These are phyloP conservation scores for Tetracladium setigerum DNA, from an alignment of 495 filamentous ascomycete species.

Conservation along the genomic window DNA sequence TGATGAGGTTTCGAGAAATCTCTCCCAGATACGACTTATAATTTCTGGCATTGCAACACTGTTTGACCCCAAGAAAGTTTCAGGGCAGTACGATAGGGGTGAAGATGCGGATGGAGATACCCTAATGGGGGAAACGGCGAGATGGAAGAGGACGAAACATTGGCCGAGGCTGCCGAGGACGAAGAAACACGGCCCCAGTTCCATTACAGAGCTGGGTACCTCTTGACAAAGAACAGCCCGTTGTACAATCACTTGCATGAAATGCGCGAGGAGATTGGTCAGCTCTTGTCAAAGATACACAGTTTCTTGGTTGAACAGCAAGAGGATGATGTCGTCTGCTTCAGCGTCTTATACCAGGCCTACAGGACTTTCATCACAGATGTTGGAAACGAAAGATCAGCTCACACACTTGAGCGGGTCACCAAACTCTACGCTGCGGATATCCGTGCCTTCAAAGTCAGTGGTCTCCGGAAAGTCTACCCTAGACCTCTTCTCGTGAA, in stretches of 20 bases:
- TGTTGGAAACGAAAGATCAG: conserved; percentile 90
- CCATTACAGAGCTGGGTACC: conserved; percentile 78
- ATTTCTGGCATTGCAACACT: conserved; percentile 82
- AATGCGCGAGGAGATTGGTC: conserved; percentile 72
- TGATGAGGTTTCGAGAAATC: conserved; percentile 84
- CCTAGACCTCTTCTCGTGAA: conserved; percentile 82
- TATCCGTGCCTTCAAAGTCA: conserved; percentile 87
- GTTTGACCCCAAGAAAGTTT: conserved; percentile 72
- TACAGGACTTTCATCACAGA: conserved; percentile 97
- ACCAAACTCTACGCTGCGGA: conserved; percentile 75
- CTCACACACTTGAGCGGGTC: conserved; percentile 85
- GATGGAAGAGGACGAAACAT: conserved; percentile 52
- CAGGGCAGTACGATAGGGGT: conserved; percentile 31
- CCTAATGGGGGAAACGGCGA: conserved; percentile 35
- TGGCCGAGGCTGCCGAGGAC: conserved; percentile 68
- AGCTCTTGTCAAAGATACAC: conserved; percentile 74
- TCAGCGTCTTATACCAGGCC: conserved; percentile 83
- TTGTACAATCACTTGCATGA: conserved; percentile 72
- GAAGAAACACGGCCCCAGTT: conserved; percentile 75
- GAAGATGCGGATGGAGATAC: conserved; percentile 30
- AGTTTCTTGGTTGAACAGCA: conserved; percentile 74
- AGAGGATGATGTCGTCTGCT: conserved; percentile 93
- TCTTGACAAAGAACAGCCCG: conserved; percentile 49
- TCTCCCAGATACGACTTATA: conserved; percentile 77
- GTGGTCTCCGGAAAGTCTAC: conserved; percentile 84